Conservation (phyloP, 352 stramenopile species). For the Pythium phragmiticola region DNA sequence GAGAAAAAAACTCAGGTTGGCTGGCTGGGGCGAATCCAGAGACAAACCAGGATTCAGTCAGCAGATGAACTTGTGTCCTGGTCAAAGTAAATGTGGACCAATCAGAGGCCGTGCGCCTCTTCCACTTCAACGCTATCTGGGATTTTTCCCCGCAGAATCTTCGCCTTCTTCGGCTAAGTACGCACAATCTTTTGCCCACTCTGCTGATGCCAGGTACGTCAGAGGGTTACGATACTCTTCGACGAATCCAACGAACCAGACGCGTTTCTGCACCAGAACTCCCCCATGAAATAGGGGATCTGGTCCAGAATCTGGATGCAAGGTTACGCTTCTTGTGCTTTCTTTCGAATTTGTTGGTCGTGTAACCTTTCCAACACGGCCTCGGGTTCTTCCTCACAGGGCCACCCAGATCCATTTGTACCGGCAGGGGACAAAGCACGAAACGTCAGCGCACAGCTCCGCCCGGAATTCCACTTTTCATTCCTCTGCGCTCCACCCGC, state of each 20-base stretch:
- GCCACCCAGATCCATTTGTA: conserved; percentile 4
- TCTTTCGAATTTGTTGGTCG: conserved; percentile 9
- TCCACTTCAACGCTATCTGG: conserved; percentile 15
- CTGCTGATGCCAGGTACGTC: conserved; percentile 1
- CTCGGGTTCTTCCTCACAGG: neutral
- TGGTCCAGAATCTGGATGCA: neutral
- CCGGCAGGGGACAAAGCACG: conserved; percentile 1
- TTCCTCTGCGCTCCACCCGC: neutral
- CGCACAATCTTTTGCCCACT: neutral
- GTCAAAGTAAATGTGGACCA: neutral
- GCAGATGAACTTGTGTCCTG: neutral
- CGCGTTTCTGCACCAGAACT: conserved; percentile 1
- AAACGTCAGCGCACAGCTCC: neutral
- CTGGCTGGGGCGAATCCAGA: neutral
- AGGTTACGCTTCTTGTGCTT: conserved; percentile 10
- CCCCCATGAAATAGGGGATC: neutral
- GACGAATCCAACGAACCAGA: neutral
- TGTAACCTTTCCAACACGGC: conserved; percentile 5
- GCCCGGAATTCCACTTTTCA: neutral
- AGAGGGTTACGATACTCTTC: conserved; percentile 1
- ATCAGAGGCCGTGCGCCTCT: neutral
- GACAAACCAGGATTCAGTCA: too few relatives aligned
- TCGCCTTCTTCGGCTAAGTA: conserved; percentile 7
- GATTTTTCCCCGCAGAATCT: conserved; percentile 8
- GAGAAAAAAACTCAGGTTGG: conserved; percentile 5